A percentile compares a stretch with the other conserved stretches of the same genome.
Conservation (phyloP, 345 rosid genomes). For the Dipteronia dyeriana region DNA sequence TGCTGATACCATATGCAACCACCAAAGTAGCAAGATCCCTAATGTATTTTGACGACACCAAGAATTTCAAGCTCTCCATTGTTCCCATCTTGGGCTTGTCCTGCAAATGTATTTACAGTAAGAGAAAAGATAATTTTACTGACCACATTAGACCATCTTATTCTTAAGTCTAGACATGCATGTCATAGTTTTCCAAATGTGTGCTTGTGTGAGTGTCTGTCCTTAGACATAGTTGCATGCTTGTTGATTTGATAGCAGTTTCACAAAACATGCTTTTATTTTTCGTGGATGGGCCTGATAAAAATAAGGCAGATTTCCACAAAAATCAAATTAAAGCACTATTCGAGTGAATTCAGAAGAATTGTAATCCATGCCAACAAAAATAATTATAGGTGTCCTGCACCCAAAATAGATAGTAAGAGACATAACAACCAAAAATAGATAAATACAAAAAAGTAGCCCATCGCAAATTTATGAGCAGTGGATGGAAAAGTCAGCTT, state of each 20-base stretch:
- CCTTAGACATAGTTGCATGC: background rate
- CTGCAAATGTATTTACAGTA: slow-evolving; percentile 39
- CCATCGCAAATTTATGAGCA: background rate
- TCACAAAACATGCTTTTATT: background rate
- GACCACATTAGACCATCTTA: background rate
- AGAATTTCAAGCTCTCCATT: slow-evolving; percentile 96
- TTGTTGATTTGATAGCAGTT: background rate
- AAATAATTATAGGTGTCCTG: background rate
- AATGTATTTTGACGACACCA: slow-evolving; percentile 83
- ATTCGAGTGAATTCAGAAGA: background rate
- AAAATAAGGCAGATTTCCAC: background rate
- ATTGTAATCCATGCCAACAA: background rate
- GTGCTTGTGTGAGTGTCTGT: background rate
- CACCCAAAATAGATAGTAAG: background rate
- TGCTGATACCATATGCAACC: slow-evolving; percentile 97
- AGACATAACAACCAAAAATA: background rate
- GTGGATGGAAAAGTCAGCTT: too few relatives aligned
- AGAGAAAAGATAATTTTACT: slow-evolving; percentile 5
- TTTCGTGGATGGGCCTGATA: background rate
- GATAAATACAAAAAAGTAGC: background rate
- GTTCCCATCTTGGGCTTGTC: slow-evolving; percentile 90
- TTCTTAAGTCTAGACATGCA: background rate
- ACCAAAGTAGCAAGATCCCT: slow-evolving; percentile 96
- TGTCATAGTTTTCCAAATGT: background rate
- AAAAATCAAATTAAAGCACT: background rate